Percentiles rank a stretch among this genome's conserved stretches.
Evolutionary conservation across 495 filamentous ascomycete species (phyloP).

Genomic region (Aspergillus biplanus): DNA sequence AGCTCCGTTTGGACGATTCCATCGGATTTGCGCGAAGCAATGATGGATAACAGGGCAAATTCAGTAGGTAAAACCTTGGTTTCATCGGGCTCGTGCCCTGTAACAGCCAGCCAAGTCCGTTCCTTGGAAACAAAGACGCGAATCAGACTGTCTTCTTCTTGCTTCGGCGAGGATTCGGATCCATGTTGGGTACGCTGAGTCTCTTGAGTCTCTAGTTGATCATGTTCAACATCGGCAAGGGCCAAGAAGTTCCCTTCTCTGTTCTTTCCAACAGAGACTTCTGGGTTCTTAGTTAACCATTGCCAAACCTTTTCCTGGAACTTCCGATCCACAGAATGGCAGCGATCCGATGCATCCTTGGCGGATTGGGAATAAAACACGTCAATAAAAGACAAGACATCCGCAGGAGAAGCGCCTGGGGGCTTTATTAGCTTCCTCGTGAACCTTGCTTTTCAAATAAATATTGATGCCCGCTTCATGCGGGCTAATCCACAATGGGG

Average conservation of each 20-base stretch:
- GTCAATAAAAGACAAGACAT: constrained; percentile 44
- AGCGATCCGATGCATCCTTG: constrained; percentile 24
- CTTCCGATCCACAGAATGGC: constrained; percentile 47
- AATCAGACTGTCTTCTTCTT: constrained; percentile 18
- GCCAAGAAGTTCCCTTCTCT: constrained; percentile 47
- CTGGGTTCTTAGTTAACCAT: constrained; percentile 57
- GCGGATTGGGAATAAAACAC: constrained; percentile 40
- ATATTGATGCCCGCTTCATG: background rate
- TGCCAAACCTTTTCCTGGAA: constrained; percentile 60
- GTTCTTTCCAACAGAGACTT: constrained; percentile 52
- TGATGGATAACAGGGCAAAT: constrained; percentile 77
- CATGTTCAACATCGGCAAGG: constrained; percentile 48
- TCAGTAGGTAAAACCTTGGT: constrained; percentile 66
- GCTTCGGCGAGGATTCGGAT: background rate
- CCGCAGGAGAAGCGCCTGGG: constrained; percentile 45
- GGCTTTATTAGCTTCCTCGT: constrained; percentile 9
- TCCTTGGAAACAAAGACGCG: constrained; percentile 63
- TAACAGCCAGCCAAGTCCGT: constrained; percentile 75
- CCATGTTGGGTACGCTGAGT: constrained; percentile 10
- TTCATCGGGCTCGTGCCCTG: constrained; percentile 78
- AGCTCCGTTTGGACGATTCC: constrained; percentile 83
- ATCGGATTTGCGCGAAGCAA: constrained; percentile 68
- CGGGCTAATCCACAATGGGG: background rate
- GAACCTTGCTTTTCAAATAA: background rate
- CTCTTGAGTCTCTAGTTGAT: constrained; percentile 12